Evolutionary conservation across 805 yeast genomes (phyloP), one percentile per base, ranked within the genome.

Genomic region (Kluyveromyces wickerhamii): DNA sequence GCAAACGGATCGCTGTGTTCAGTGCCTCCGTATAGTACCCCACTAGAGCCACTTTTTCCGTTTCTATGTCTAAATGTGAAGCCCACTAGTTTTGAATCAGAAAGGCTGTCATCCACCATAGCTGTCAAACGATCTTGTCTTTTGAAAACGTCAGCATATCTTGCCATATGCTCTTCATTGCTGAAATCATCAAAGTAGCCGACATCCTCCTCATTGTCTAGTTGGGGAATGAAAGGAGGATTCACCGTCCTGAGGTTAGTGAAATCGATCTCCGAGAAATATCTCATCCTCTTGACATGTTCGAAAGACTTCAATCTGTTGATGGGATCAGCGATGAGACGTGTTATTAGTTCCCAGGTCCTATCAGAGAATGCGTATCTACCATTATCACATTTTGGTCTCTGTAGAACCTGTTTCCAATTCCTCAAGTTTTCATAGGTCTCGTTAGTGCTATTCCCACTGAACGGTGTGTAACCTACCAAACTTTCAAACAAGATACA

Each of bases 101-200:
- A 76, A 15, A 77, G 66, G 21, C 72, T 66, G 37, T 71, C 67
- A 27, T 70, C 70, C 20, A 73, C 70, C 53, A 72, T 64, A 34
- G 80, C 88, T 21, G 92, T 81, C 52, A 88, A 61, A 42, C 70
- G 77, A 56, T 88, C 96, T 50, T 86, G 86, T 62, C 95, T 82
- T 43, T 89, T 94, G 67, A 92, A 79, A 10, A 92, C 98, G 51
- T 92, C 98, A 51, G 92, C 89, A 64, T 92, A 92, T 59, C 92
- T 88, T 42, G 89, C 92, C 97, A 92, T 87, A 57, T 89, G 95
- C 30, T 83, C 87, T 57, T 89, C 97, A 59, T 87, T 92, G 39
- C 85, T 85, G 58, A 92, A 92, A 59, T 92, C 98, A 62, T 92
- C 99, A 56, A 92, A 92, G 62, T 92, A 92, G 1, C 99, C 99